Base-by-base conservation (phyloP, 2,329 filamentous ascomycete species). In the Xylaria sp. region DNA sequence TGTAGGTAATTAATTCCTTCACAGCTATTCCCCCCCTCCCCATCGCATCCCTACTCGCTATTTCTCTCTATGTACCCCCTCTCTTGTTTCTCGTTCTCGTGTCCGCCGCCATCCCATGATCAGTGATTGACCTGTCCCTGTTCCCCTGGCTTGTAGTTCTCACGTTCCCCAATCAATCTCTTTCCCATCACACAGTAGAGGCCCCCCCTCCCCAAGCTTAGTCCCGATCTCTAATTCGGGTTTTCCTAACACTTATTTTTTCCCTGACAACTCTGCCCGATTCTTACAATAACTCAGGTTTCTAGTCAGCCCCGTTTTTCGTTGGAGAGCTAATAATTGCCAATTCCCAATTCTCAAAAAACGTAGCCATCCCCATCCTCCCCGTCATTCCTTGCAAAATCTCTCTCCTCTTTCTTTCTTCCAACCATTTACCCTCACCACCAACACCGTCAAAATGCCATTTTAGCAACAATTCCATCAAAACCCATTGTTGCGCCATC, bases 351-450 rank as follows among this genome's bases (percentile, higher is more conserved):
- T 72, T 73, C 70, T 69, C 78, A 81, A 83, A 85, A 84, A 84
- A 81, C 80, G 82, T 83, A 85, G 82, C 82, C 83, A 85, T 86
- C 84, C 83, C 84, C 78, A 79, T 80, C 78, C 72, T 77, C 79
- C 80, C 79, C 78, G 77, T 75, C 74, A 75, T 73, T 71, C 72
- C 72, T 60, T 71, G 31, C 70, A 68, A 66, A 75, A 62, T 28
- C 67, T 36, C 52, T 55, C 52, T 55, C 33, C 28, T 36, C 28
- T 36, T 79, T 73, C 72, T 71, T 66, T 65, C 74, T 72, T 71
- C 71, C 72, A 73, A 71, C 72, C 68, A 73, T 71, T 73, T 75
- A 69, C 43, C 64, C 74, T 74, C 77, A 73, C 73, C 72, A 73
- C 71, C 71, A 73, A 65, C 70, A 74, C 75, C 75, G 76, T 56